Conservation (phyloP, 2,329 filamentous ascomycete genomes). For the Curvularia hawaiiensis region DNA sequence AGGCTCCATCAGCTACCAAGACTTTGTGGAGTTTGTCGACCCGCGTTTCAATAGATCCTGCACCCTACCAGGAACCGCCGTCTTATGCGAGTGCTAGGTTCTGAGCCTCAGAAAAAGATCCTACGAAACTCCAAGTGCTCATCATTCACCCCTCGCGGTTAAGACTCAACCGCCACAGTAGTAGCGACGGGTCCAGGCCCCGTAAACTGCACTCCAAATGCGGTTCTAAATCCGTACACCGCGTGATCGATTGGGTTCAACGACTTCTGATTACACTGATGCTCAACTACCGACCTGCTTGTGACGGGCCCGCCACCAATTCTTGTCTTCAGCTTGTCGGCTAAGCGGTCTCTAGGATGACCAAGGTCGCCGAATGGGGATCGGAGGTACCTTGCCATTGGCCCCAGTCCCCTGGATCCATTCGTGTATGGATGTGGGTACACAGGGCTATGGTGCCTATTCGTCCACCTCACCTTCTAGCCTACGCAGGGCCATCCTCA, state of each 20-base stretch:
- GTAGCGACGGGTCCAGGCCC: conserved; percentile 1
- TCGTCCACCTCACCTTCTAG: conserved; percentile 3
- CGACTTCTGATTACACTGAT: conserved; percentile 12
- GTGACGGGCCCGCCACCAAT: conserved; percentile 10
- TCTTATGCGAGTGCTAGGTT: conserved; percentile 12
- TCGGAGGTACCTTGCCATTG: background rate
- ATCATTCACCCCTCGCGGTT: conserved; percentile 11
- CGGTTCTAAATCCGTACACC: conserved; percentile 8
- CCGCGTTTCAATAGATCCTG: conserved; percentile 19
- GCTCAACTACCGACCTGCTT: conserved; percentile 22
- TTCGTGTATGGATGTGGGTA: background rate
- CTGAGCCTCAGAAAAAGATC: background rate
- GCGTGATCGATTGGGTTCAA: conserved; percentile 11
- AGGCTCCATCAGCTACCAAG: conserved; percentile 5
- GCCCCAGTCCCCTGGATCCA: background rate
- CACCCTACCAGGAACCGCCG: conserved; percentile 6
- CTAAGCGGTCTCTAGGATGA: background rate
- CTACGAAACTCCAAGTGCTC: conserved; percentile 3
- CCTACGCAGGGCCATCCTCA: background rate
- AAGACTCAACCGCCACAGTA: conserved; percentile 5
- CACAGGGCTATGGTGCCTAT: conserved; percentile 3
- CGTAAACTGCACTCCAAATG: conserved; percentile 1
- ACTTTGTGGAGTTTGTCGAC: conserved; percentile 8
- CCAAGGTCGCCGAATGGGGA: conserved; percentile 2
- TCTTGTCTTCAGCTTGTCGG: conserved; percentile 19